These are phyloP conservation scores for Colletotrichum liriopes DNA, from an alignment of 2,329 filamentous ascomycete genomes.

Conservation along the genomic window DNA sequence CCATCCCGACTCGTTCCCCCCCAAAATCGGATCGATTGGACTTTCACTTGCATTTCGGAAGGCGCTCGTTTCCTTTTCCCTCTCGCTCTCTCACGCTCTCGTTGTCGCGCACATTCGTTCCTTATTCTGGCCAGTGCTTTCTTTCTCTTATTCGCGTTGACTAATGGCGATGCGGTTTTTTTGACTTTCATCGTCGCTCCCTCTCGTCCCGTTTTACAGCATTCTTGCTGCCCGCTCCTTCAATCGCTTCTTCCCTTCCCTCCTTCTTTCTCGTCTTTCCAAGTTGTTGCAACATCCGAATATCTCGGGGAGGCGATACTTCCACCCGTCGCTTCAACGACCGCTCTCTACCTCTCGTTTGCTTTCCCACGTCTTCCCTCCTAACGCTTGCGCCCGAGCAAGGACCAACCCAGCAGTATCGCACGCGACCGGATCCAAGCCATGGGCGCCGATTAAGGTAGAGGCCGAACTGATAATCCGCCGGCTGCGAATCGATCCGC, in stretches of 20 bases:
- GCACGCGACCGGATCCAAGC: constrained; percentile 28
- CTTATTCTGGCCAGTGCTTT: constrained; percentile 31
- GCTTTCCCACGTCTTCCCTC: constrained; percentile 14
- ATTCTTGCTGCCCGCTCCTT: constrained; percentile 8
- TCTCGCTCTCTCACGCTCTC: constrained; percentile 4
- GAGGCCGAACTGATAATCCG: constrained; percentile 30
- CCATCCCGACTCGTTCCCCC: constrained; percentile 13
- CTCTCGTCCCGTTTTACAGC: constrained; percentile 27
- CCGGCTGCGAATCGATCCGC: constrained; percentile 34
- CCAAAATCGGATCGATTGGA: background rate
- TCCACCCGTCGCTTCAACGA: constrained; percentile 11
- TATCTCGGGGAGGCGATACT: background rate
- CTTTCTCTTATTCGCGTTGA: constrained; percentile 23
- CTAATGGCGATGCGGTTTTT: background rate
- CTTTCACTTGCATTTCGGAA: constrained; percentile 17
- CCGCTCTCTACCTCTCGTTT: constrained; percentile 22
- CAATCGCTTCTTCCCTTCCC: background rate
- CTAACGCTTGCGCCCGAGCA: constrained; percentile 28
- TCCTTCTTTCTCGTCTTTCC: constrained; percentile 11
- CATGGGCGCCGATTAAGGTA: constrained; percentile 26
- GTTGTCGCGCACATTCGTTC: constrained; percentile 8
- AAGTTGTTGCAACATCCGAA: background rate
- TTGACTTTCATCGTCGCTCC: constrained; percentile 34
- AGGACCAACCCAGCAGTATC: constrained; percentile 37
- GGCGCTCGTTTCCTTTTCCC: constrained; percentile 10